phyloP scores from a whole-genome alignment of 129 eudicot genomes.

The Pulicaria dysenterica region DNA sequence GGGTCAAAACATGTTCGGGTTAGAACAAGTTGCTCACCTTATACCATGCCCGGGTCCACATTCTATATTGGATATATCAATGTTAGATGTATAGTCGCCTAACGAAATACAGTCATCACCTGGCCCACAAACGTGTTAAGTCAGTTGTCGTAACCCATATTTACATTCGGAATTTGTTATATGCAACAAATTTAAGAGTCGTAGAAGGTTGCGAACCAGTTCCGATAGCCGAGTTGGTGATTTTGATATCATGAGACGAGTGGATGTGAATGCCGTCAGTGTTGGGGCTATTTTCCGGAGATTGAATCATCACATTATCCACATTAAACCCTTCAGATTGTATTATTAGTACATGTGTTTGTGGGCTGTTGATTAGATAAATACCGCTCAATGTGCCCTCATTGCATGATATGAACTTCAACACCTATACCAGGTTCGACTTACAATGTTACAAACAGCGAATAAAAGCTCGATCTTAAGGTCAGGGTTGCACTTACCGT shows the following conservation, averaged over 20 bases:
- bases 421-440: conserved; percentile 32
- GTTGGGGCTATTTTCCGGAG: conserved; percentile 70
- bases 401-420: conserved; percentile 56
- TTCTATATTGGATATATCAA: conserved; percentile 41
- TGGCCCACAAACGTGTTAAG: conserved; percentile 23
- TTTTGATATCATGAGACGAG: conserved; percentile 38
- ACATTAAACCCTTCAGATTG: conserved; percentile 41
- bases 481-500: conserved; percentile 45
- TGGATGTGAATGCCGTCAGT: conserved; percentile 83
- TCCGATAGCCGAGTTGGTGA: conserved; percentile 45
- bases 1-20: background rate
- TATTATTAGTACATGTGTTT: conserved; percentile 49
- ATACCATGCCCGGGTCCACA: conserved; percentile 94
- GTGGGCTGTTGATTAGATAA: conserved; percentile 54
- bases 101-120: conserved; percentile 83
- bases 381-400: conserved; percentile 46
- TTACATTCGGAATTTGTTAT: background rate
- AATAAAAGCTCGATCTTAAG: background rate
- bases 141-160: background rate
- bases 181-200: background rate
- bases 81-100: conserved; percentile 55
- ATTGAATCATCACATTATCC: conserved; percentile 37
- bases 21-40: conserved; percentile 42
- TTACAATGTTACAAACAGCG: background rate
- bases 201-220: conserved; percentile 31